A percentile compares a stretch with the other conserved stretches of the same genome.
Conservation (phyloP, 108 stramenopile species). For the Cyclotella cryptica region DNA sequence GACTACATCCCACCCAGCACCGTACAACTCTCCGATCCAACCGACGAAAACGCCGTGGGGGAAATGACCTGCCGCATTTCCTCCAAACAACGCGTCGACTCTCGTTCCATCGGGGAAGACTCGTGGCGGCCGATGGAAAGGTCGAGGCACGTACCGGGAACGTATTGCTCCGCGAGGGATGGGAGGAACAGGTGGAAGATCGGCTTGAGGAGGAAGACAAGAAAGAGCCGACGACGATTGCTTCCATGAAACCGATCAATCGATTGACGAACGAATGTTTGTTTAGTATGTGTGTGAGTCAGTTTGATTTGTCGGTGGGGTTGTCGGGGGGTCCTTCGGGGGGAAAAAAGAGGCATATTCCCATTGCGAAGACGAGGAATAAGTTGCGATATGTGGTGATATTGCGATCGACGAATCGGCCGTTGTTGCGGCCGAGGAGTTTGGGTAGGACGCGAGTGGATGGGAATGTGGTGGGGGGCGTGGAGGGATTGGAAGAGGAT, state of each 20-base stretch:
- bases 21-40: slow-evolving; percentile 42
- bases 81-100: slow-evolving; percentile 38
- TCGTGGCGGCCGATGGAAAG: slow-evolving; percentile 44
- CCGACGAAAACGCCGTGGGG: slow-evolving; percentile 49
- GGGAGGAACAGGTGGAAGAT: slow-evolving; percentile 26
- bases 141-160: slow-evolving; percentile 51
- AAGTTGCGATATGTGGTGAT: slow-evolving; percentile 77
- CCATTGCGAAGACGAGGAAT: slow-evolving; percentile 65
- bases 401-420: slow-evolving; percentile 76
- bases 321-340: slow-evolving; percentile 46
- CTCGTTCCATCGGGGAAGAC: slow-evolving; percentile 42
- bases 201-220: not conserved
- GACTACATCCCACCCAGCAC: slow-evolving; percentile 50
- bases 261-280: slow-evolving; percentile 51
- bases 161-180: slow-evolving; percentile 32
- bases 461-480: slow-evolving; percentile 18
- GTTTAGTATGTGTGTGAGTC: slow-evolving; percentile 47
- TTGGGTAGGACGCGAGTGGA: slow-evolving; percentile 18
- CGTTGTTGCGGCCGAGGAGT: slow-evolving; percentile 48
- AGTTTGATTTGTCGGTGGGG: slow-evolving; percentile 47
- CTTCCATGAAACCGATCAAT: slow-evolving; percentile 28
- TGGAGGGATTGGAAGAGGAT: slow-evolving; percentile 38
- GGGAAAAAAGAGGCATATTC: slow-evolving; percentile 50
- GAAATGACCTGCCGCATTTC: slow-evolving; percentile 54
- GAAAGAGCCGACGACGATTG: not conserved